Evolutionary conservation across 768 basidiomycete genomes (phyloP).

Genomic region (Porpolomopsis calyptriformis): DNA sequence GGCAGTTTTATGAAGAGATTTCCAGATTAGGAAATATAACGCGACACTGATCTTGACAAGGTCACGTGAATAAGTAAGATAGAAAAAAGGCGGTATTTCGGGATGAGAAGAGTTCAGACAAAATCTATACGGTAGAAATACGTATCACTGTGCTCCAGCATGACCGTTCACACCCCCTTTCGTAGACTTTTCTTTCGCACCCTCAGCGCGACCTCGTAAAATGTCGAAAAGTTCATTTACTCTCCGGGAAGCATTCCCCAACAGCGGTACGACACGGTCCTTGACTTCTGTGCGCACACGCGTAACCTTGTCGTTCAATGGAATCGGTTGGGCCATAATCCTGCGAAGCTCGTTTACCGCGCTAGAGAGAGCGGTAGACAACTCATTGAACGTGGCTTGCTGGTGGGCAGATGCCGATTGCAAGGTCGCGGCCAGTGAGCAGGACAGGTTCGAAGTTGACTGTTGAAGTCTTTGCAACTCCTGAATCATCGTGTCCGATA

Average conservation of each 20-base stretch:
- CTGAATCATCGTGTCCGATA: constrained; percentile 54
- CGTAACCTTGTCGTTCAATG: constrained; percentile 51
- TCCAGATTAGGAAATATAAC: constrained; percentile 1
- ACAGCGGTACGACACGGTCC: constrained; percentile 48
- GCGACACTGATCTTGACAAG: background rate
- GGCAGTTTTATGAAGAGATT: background rate
- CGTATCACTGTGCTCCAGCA: background rate
- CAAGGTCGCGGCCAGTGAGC: constrained; percentile 27
- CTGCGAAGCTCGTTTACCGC: constrained; percentile 42
- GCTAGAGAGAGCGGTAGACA: constrained; percentile 33
- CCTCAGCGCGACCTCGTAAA: background rate
- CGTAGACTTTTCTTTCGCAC: background rate
- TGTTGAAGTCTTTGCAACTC: constrained; percentile 60
- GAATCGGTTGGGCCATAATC: constrained; percentile 46
- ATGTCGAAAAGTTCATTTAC: background rate
- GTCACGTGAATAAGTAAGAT: background rate
- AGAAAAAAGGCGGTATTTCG: no score
- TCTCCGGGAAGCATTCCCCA: constrained; percentile 39
- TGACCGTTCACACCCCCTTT: constrained; percentile 1
- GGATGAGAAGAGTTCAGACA: no score
- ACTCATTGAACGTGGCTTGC: constrained; percentile 44
- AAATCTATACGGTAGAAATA: background rate
- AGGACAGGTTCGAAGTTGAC: constrained; percentile 41
- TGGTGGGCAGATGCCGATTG: constrained; percentile 30
- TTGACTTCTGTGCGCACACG: constrained; percentile 49